A percentile compares a stretch with the other conserved stretches of the same genome.
Conservation (phyloP, 768 basidiomycete species). For the Plicaturopsis crispa region DNA sequence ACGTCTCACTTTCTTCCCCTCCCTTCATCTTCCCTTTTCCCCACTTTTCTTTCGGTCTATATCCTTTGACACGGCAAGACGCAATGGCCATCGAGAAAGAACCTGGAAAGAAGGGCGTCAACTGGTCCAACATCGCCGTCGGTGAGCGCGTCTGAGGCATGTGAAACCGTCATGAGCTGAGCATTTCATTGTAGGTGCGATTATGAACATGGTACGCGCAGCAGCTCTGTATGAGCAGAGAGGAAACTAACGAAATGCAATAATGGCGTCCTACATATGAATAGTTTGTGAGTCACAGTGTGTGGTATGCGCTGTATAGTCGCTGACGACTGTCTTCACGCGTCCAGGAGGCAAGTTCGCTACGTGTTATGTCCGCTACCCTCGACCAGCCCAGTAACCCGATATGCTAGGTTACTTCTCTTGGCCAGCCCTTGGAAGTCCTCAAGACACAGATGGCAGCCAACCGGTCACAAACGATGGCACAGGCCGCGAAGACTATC, state of each 20-base stretch:
- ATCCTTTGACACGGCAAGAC: constrained; percentile 10
- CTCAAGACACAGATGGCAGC: constrained; percentile 99
- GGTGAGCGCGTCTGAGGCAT: constrained; percentile 43
- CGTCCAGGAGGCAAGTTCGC: constrained; percentile 60
- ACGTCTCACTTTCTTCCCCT: constrained; percentile 14
- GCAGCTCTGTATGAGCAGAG: no score
- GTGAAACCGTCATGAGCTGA: constrained; percentile 15
- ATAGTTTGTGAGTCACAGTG: constrained; percentile 28
- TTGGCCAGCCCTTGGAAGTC: constrained; percentile 97
- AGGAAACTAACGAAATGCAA: no score
- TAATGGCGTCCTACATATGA: no score
- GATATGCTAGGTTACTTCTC: constrained; percentile 75
- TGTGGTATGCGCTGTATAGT: constrained; percentile 6
- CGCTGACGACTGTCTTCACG: background rate
- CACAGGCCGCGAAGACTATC: constrained; percentile 75
- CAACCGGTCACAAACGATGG: constrained; percentile 88
- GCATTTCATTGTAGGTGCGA: constrained; percentile 52
- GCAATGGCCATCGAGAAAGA: constrained; percentile 77
- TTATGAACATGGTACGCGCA: constrained; percentile 94
- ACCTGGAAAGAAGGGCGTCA: constrained; percentile 87
- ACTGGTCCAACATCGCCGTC: constrained; percentile 93
- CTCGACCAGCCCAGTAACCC: constrained; percentile 1
- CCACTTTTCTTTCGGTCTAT: constrained; percentile 7
- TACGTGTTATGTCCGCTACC: background rate
- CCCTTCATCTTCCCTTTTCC: constrained; percentile 13